Percentiles rank a stretch among this genome's conserved stretches.
Evolutionary conservation across 75 land plant species (phyloP).

Genomic region (Cunninghamia lanceolata): DNA sequence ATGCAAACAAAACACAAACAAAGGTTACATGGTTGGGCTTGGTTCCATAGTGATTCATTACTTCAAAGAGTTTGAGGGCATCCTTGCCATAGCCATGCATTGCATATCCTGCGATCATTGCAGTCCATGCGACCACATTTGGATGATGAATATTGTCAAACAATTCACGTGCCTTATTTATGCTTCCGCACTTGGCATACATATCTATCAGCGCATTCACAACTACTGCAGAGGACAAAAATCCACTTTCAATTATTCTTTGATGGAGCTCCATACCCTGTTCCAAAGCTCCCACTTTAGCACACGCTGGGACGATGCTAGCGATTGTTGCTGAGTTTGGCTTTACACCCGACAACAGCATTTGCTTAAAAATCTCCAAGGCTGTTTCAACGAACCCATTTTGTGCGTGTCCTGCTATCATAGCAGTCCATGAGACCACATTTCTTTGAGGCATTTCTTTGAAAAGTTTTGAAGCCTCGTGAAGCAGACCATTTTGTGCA

Average conservation of each 20-base stretch:
- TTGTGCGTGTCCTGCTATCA: no score
- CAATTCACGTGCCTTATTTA: neutral
- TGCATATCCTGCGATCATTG: neutral
- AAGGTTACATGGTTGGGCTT: neutral
- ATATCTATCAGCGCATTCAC: no score
- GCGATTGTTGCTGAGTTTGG: no score
- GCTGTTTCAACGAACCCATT: no score
- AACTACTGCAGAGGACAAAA: no score
- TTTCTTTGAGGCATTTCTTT: slow-evolving; percentile 2
- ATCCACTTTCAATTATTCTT: no score
- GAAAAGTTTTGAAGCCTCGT: neutral
- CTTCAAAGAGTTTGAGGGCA: neutral
- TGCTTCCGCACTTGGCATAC: neutral
- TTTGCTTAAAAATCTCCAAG: no score
- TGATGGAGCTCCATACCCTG: no score
- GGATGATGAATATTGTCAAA: neutral
- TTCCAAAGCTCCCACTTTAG: no score
- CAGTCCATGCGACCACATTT: neutral
- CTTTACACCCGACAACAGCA: no score
- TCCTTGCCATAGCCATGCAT: neutral
- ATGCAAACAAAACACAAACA: neutral
- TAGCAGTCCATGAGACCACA: neutral
- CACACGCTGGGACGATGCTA: no score
- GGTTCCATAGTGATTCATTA: neutral
- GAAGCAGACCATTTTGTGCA: neutral